Conservation (phyloP, 2,329 filamentous ascomycete genomes). For the Cladobotryum protrusum region DNA sequence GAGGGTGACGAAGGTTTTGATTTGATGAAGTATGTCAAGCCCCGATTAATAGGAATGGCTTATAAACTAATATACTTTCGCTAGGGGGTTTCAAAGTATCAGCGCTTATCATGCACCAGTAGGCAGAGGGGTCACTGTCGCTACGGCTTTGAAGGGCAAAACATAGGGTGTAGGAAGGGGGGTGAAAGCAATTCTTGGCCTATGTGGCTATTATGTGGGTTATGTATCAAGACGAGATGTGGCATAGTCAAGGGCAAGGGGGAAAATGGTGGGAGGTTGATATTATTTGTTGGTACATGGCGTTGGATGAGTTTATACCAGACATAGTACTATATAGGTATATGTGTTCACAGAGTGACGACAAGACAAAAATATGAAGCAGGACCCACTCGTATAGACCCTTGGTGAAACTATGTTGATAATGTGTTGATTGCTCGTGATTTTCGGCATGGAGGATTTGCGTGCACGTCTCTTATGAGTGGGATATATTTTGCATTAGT, state of each 20-base stretch:
- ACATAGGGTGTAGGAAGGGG: not conserved
- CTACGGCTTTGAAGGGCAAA: slow-evolving; percentile 34
- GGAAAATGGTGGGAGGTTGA: not conserved
- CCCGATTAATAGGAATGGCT: not conserved
- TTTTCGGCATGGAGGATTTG: too few species aligned
- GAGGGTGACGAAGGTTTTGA: slow-evolving; percentile 51
- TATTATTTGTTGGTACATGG: not conserved
- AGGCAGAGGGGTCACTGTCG: slow-evolving; percentile 39
- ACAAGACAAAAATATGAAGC: too few species aligned
- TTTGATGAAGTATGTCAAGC: slow-evolving; percentile 47
- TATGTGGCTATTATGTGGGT: not conserved
- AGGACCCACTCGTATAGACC: too few species aligned
- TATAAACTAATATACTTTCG: not conserved
- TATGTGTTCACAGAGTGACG: not conserved
- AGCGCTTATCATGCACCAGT: slow-evolving; percentile 55
- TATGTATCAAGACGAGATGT: not conserved
- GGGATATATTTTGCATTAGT: too few species aligned
- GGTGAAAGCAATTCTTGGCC: too few species aligned
- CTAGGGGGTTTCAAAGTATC: slow-evolving; percentile 59
- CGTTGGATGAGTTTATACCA: not conserved
- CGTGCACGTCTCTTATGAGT: too few species aligned
- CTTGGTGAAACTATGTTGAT: too few species aligned
- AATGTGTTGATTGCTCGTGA: too few species aligned
- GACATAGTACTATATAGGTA: not conserved
- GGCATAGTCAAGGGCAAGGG: not conserved